phyloP scores from a whole-genome alignment of 257 asterid genomes.

The Gentiana straminea region DNA sequence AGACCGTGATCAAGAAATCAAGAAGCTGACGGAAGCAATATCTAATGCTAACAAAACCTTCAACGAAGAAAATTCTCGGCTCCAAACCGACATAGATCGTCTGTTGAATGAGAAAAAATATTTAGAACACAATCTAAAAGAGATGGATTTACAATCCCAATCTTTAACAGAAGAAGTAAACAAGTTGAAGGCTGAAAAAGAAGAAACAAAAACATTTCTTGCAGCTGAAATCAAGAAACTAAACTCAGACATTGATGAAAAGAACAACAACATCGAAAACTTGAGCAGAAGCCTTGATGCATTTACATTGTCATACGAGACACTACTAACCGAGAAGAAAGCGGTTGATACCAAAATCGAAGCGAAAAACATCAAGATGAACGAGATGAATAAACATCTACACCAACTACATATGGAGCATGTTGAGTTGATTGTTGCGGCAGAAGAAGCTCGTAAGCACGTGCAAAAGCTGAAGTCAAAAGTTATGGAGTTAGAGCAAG shows the following conservation, averaged over 20 bases:
- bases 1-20: conserved; percentile 77
- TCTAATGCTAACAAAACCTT: conserved; percentile 67
- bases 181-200: conserved; percentile 43
- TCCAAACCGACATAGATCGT: conserved; percentile 44
- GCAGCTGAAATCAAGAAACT: conserved; percentile 39
- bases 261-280: conserved; percentile 28
- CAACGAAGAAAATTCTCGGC: conserved; percentile 63
- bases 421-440: conserved; percentile 24
- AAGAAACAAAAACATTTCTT: conserved; percentile 33
- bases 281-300: conserved; percentile 25
- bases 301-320: conserved; percentile 21
- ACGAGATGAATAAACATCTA: conserved; percentile 43
- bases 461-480: conserved; percentile 30
- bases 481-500: conserved; percentile 45
- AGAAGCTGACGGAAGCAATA: conserved; percentile 58
- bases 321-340: conserved; percentile 24
- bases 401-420: conserved; percentile 57
- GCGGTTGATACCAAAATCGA: conserved; percentile 24
- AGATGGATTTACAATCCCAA: conserved; percentile 58
- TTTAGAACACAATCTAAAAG: conserved; percentile 62
- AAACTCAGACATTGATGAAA: conserved; percentile 34
- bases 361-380: conserved; percentile 34
- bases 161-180: conserved; percentile 59
- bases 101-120: conserved; percentile 40
- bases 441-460: conserved; percentile 29